These are phyloP conservation scores for Cucurbita maxima DNA, from an alignment of 306 rosid genomes.

Conservation along the genomic window DNA sequence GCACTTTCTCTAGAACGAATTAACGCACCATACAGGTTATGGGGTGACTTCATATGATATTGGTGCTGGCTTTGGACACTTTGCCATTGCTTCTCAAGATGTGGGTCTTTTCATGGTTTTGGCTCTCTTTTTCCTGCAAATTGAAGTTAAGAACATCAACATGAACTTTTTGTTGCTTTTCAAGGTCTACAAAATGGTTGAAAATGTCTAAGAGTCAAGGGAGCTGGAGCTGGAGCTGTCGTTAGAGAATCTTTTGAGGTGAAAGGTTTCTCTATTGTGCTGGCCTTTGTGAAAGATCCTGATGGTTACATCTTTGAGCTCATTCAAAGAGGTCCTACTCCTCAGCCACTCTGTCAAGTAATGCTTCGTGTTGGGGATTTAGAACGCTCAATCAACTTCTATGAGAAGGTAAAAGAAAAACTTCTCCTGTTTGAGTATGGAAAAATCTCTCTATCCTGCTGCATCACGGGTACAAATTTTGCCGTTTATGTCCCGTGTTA, in stretches of 20 bases:
- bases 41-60: conserved; percentile 75
- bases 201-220: conserved; percentile 51
- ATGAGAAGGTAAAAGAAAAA: no score
- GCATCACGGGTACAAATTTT: no score
- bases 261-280: conserved; percentile 8
- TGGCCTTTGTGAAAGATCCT: conserved; percentile 86
- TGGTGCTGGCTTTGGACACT: conserved; percentile 88
- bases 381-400: conserved; percentile 68
- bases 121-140: no score
- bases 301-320: conserved; percentile 83
- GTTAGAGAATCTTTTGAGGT: no score
- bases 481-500: no score
- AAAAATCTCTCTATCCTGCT: no score
- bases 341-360: conserved; percentile 83
- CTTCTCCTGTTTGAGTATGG: no score
- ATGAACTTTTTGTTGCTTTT: background rate
- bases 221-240: conserved; percentile 43
- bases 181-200: conserved; percentile 73
- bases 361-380: conserved; percentile 97
- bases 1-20: no score
- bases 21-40: conserved; percentile 30
- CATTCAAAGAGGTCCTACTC: conserved; percentile 64
- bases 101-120: conserved; percentile 24
- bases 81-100: conserved; percentile 76
- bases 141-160: no score